Evolutionary conservation across 2,329 filamentous ascomycete genomes (phyloP).

Genomic region (Elsinoe ampelina): DNA sequence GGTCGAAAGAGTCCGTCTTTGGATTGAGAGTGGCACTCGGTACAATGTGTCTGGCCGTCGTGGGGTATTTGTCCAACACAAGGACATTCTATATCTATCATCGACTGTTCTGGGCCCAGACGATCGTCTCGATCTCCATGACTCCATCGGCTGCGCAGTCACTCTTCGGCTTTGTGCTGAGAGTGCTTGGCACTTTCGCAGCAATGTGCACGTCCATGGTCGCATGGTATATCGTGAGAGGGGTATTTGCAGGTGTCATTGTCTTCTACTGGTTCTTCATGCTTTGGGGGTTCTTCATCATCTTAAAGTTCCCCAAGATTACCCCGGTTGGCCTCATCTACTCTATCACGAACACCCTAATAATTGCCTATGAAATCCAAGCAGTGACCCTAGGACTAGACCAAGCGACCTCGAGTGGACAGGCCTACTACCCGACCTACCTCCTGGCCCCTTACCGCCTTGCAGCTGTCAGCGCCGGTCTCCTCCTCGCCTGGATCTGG

Average conservation of each 20-base stretch:
- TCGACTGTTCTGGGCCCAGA: slow-evolving; percentile 66
- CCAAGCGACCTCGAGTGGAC: slow-evolving; percentile 50
- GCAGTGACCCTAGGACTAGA: slow-evolving; percentile 54
- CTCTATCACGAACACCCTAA: slow-evolving; percentile 45
- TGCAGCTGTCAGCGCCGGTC: slow-evolving; percentile 56
- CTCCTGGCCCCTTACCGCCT: slow-evolving; percentile 62
- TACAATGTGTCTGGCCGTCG: slow-evolving; percentile 61
- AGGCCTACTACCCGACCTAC: slow-evolving; percentile 62
- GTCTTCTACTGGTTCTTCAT: slow-evolving; percentile 61
- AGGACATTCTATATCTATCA: slow-evolving; percentile 61
- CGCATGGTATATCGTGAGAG: slow-evolving; percentile 64
- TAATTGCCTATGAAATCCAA: slow-evolving; percentile 59
- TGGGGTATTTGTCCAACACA: slow-evolving; percentile 55
- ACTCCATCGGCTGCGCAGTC: slow-evolving; percentile 59
- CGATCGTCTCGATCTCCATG: slow-evolving; percentile 63
- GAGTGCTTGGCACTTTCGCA: slow-evolving; percentile 54
- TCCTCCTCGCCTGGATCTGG: slow-evolving; percentile 66
- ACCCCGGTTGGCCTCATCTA: slow-evolving; percentile 55
- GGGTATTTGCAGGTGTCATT: slow-evolving; percentile 53
- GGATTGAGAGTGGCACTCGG: slow-evolving; percentile 64
- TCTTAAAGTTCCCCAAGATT: slow-evolving; percentile 57
- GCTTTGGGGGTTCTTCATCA: slow-evolving; percentile 55
- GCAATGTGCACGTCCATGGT: slow-evolving; percentile 56
- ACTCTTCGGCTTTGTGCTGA: slow-evolving; percentile 59
- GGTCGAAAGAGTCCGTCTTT: slow-evolving; percentile 57